phyloP scores from a whole-genome alignment of 2,329 filamentous ascomycete genomes.

The Cytospora piceae region DNA sequence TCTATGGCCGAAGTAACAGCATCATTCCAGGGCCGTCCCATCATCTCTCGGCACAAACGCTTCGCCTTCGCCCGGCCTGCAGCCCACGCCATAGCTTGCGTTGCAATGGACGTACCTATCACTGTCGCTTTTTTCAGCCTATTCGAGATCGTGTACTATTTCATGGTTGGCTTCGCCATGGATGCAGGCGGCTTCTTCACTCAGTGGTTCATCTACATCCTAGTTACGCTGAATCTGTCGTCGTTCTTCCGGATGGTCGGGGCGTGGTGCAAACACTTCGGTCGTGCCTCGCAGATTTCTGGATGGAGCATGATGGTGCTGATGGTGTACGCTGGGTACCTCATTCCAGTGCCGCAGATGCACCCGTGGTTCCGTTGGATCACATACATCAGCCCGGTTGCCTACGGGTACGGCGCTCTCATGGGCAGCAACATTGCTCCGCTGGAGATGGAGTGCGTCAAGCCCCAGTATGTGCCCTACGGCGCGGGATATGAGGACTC shows the following conservation, averaged over 20 bases:
- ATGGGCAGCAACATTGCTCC: constrained; percentile 71
- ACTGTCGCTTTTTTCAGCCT: constrained; percentile 59
- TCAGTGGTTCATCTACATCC: constrained; percentile 6
- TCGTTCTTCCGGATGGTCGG: constrained; percentile 11
- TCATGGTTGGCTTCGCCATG: constrained; percentile 62
- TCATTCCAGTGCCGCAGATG: constrained; percentile 65
- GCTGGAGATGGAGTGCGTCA: constrained; percentile 12
- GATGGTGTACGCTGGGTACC: constrained; percentile 66
- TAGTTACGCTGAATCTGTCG: constrained; percentile 3
- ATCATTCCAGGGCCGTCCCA: constrained; percentile 63
- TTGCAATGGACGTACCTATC: constrained; percentile 58
- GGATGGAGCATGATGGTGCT: constrained; percentile 39
- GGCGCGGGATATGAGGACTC: constrained; percentile 3
- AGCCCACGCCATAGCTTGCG: constrained; percentile 61
- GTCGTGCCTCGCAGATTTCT: constrained; percentile 59
- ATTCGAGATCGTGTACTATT: constrained; percentile 65
- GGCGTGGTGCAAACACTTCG: constrained; percentile 52
- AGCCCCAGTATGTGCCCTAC: constrained; percentile 14
- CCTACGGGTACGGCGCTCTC: constrained; percentile 71
- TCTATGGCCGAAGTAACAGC: constrained; percentile 69
- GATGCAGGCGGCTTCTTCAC: constrained; percentile 53
- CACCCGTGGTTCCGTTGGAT: constrained; percentile 67
- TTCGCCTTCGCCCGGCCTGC: constrained; percentile 63
- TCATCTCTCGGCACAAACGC: constrained; percentile 60
- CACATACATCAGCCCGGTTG: constrained; percentile 67